A percentile compares a stretch with the other conserved stretches of the same genome.
These are phyloP conservation scores for Blastobotrys chiropterorum DNA, from an alignment of 805 yeast species.

Conservation along the genomic window DNA sequence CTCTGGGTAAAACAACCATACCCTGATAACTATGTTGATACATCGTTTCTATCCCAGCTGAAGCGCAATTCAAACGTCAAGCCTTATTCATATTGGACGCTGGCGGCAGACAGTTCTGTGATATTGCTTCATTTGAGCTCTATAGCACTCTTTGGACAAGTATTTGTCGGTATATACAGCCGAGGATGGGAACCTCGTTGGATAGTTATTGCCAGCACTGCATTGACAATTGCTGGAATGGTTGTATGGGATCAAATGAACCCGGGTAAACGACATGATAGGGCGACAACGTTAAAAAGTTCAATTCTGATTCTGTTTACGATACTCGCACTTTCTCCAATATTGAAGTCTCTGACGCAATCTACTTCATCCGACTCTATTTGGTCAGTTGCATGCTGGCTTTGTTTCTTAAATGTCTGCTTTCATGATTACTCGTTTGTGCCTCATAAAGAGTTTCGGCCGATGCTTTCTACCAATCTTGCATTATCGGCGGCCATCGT, in stretches of 20 bases:
- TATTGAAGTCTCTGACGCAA: constrained; percentile 76
- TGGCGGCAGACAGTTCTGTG: constrained; percentile 66
- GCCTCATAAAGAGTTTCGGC: constrained; percentile 31
- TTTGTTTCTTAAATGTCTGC: constrained; percentile 60
- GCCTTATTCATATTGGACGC: constrained; percentile 53
- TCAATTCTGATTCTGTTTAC: constrained; percentile 62
- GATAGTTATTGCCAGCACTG: constrained; percentile 25
- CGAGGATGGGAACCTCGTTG: constrained; percentile 26
- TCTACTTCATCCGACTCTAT: constrained; percentile 91
- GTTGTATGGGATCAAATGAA: constrained; percentile 21
- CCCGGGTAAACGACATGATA: not conserved
- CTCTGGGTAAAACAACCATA: constrained; percentile 80
- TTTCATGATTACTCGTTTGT: constrained; percentile 63
- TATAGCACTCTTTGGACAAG: constrained; percentile 55
- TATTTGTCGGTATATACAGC: constrained; percentile 52
- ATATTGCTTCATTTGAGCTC: constrained; percentile 61
- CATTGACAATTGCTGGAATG: constrained; percentile 26
- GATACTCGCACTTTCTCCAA: constrained; percentile 78
- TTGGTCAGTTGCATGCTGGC: constrained; percentile 85
- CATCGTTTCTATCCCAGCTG: constrained; percentile 72
- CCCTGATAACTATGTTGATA: constrained; percentile 88
- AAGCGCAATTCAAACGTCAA: constrained; percentile 71
- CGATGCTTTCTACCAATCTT: constrained; percentile 71
- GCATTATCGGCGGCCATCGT: constrained; percentile 83
- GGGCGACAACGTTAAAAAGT: constrained; percentile 46